Base-by-base conservation (phyloP, 306 rosid species). In the Castanea crenata region DNA sequence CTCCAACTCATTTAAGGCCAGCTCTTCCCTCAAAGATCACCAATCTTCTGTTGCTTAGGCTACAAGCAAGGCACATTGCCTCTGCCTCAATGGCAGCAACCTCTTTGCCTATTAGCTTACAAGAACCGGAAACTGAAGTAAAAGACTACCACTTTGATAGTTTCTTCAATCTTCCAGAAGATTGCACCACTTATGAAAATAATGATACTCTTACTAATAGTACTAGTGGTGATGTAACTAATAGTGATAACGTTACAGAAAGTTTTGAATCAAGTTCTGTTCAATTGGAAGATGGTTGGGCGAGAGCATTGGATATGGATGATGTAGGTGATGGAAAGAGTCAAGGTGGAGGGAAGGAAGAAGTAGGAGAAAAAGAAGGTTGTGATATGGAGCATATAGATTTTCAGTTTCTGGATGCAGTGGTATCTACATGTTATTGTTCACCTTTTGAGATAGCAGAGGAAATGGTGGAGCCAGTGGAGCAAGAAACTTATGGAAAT, bases 11-110 rank as follows among this genome's bases (percentile, higher is more conserved):
- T 56, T 76, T 74, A 34, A 38, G 61, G 68, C 79, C 80, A 23
- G 80, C 87, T 69, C 87, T 88, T 73, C 91, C 91, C 72, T 76
- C 83, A 59, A 80, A 88, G 81, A 80, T 85, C 44, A 79, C 86
- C 16, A 88, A 85, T 78, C 77, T 75, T 73, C 75, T 88, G 35
- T 76, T 88, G 65, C 81, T 73, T 76, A 76, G 87, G 77, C 86
- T 88, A 79, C 85, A 88, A 83, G 85, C 82, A 54, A 83, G 89
- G 57, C 78, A 54, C 19, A 14, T 15, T 32, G 65, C 75, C 49
- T 46, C 86, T 79, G 67, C 86, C 57, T 64, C 72, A 32, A 7
- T 31, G 10, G 18, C 31, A 9, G 18, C 51, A 8, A 14, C 78
- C 31, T 32, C 76, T 76, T 79, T 76, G 65, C 74, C 65, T 35